phyloP scores from a whole-genome alignment of 108 stramenopile genomes.

The Discostella pseudostelligera region DNA sequence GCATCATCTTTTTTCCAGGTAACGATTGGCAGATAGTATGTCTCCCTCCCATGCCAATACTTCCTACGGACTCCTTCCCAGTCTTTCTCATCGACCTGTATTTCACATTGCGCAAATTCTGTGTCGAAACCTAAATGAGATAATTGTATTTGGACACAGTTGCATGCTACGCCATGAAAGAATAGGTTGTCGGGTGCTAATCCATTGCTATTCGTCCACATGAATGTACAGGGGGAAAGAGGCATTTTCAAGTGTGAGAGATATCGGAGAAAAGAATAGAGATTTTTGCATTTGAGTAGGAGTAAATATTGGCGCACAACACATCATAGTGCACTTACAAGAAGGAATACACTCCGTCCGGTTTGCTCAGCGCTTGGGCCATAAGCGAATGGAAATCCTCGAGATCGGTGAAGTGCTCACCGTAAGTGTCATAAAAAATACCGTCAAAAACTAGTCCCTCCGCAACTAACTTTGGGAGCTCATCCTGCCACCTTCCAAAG shows the following conservation, averaged over 20 bases:
- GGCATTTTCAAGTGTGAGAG: no score
- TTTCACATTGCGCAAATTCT: constrained; percentile 79
- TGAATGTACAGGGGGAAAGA: background rate
- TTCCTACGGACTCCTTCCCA: constrained; percentile 91
- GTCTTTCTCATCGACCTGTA: constrained; percentile 67
- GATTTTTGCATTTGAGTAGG: constrained; percentile 10
- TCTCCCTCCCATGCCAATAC: constrained; percentile 90
- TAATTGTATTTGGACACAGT: constrained; percentile 81
- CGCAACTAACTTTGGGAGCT: constrained; percentile 57
- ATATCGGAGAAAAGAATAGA: no score
- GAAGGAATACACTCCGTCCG: constrained; percentile 82
- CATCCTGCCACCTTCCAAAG: constrained; percentile 90
- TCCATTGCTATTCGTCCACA: constrained; percentile 61
- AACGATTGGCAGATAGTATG: constrained; percentile 83
- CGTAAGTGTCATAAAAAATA: constrained; percentile 94
- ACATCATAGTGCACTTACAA: constrained; percentile 48
- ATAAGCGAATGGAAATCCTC: constrained; percentile 83
- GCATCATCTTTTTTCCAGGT: constrained; percentile 57
- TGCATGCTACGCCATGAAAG: constrained; percentile 92
- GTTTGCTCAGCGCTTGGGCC: constrained; percentile 56
- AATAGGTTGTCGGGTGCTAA: constrained; percentile 92
- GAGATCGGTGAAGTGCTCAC: constrained; percentile 87
- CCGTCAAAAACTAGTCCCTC: constrained; percentile 76
- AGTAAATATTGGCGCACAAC: background rate
- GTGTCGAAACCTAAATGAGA: constrained; percentile 70